phyloP scores from a whole-genome alignment of 768 basidiomycete species.

The Tricholoma matsutake region DNA sequence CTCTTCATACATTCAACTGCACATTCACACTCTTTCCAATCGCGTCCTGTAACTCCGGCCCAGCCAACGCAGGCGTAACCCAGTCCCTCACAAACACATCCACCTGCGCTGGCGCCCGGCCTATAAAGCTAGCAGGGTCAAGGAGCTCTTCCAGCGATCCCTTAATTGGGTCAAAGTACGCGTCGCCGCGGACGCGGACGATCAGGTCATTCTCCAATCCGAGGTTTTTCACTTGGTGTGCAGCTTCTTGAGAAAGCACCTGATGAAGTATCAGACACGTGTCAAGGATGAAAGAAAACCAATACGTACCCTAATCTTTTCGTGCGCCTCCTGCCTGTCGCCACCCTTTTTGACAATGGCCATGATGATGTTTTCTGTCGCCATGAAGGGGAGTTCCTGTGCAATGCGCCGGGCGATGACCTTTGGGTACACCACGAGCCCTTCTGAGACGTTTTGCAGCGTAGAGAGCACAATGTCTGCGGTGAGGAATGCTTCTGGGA shows the following conservation, averaged over 20 bases:
- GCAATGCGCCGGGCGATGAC: constrained; percentile 90
- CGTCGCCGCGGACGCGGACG: constrained; percentile 72
- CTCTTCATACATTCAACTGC: constrained; percentile 57
- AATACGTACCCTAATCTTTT: constrained; percentile 76
- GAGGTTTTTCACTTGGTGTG: constrained; percentile 89
- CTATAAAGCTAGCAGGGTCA: constrained; percentile 86
- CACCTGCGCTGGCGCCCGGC: constrained; percentile 94
- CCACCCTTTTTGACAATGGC: constrained; percentile 93
- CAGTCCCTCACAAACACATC: constrained; percentile 83
- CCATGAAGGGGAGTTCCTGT: constrained; percentile 99
- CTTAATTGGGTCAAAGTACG: constrained; percentile 91
- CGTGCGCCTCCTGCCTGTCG: constrained; percentile 95
- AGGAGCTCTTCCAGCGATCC: constrained; percentile 73
- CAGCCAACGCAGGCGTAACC: constrained; percentile 80
- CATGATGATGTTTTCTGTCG: constrained; percentile 99
- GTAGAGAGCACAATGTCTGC: constrained; percentile 96
- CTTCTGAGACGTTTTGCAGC: constrained; percentile 94
- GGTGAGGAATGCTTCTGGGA: constrained; percentile 96
- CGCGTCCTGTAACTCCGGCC: constrained; percentile 50
- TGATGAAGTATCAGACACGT: constrained; percentile 20
- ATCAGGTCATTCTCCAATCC: constrained; percentile 96
- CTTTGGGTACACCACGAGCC: constrained; percentile 97
- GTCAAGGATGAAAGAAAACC: constrained; percentile 1
- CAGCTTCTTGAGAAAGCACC: constrained; percentile 95
- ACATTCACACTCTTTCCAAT: constrained; percentile 52